Conservation (phyloP, 192 early-diverging fungal genomes). For the Borealophlyctis nickersoniae region DNA sequence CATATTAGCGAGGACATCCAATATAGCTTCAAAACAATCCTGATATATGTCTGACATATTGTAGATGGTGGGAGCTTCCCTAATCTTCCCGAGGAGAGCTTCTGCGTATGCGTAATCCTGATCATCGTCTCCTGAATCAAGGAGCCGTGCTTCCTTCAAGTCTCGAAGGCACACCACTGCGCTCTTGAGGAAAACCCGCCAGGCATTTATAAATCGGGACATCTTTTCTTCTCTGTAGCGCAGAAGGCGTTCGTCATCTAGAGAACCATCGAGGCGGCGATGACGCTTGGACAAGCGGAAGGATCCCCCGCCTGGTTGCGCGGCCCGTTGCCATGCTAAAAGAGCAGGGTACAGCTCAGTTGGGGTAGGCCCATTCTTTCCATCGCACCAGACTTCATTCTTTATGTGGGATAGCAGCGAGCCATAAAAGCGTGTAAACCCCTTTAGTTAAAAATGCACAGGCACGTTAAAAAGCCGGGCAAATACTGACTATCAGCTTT, state of each 20-base stretch:
- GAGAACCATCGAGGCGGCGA: not conserved
- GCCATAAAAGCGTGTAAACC: constrained; percentile 22
- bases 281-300: constrained; percentile 26
- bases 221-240: not conserved
- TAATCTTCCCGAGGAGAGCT: not conserved
- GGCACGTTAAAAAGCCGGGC: no score
- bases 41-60: constrained; percentile 21
- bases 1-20: constrained; percentile 18
- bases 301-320: constrained; percentile 22
- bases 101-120: not conserved
- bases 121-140: not conserved
- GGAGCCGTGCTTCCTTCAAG: not conserved
- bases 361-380: constrained; percentile 5
- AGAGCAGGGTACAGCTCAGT: constrained; percentile 20
- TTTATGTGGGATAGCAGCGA: constrained; percentile 24
- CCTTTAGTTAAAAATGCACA: no score
- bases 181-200: constrained; percentile 7
- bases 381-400: constrained; percentile 29
- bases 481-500: no score
- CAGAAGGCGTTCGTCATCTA: constrained; percentile 1
- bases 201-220: constrained; percentile 15
- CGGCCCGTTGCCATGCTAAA: constrained; percentile 14
- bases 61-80: constrained; percentile 8
- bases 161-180: constrained; percentile 1
- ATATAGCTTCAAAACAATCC: constrained; percentile 16